phyloP scores from a whole-genome alignment of 225 moss, liverwort and hornwort species.

The Pseudisothecium myosuroides region DNA sequence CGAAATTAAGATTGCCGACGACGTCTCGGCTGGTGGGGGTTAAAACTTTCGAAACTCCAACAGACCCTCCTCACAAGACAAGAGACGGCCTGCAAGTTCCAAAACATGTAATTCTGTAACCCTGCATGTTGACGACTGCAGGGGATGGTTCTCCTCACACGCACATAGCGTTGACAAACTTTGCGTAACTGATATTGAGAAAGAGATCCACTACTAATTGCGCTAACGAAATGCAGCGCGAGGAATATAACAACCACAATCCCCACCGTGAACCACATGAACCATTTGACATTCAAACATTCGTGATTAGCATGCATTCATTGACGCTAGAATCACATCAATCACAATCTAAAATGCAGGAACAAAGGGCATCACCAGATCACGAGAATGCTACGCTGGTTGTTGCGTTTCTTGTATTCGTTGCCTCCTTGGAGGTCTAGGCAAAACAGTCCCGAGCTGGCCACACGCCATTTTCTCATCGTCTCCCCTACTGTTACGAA shows the following conservation, averaged over 20 bases:
- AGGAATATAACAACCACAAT: neutral
- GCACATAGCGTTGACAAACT: neutral
- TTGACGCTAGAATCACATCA: neutral
- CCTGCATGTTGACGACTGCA: neutral
- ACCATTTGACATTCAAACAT: neutral
- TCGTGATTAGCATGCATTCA: neutral
- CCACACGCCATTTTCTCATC: constrained; percentile 94
- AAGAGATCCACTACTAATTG: neutral
- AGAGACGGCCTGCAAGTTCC: neutral
- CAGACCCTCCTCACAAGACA: neutral
- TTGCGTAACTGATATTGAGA: neutral
- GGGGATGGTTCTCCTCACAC: neutral
- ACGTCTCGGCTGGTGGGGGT: neutral
- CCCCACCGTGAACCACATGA: neutral
- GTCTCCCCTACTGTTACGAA: constrained; percentile 71
- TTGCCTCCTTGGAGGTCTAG: constrained; percentile 9
- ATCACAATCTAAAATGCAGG: neutral
- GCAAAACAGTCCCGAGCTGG: constrained; percentile 56
- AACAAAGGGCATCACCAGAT: neutral
- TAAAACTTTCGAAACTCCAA: neutral
- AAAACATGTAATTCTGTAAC: neutral
- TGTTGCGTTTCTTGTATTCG: constrained; percentile 9
- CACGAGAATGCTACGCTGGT: neutral
- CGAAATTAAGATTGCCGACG: neutral
- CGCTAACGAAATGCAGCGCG: neutral